Percentiles rank a stretch among this genome's conserved stretches.
Evolutionary conservation across 2,329 filamentous ascomycete species (phyloP).

Genomic region (Colletotrichum sp.): DNA sequence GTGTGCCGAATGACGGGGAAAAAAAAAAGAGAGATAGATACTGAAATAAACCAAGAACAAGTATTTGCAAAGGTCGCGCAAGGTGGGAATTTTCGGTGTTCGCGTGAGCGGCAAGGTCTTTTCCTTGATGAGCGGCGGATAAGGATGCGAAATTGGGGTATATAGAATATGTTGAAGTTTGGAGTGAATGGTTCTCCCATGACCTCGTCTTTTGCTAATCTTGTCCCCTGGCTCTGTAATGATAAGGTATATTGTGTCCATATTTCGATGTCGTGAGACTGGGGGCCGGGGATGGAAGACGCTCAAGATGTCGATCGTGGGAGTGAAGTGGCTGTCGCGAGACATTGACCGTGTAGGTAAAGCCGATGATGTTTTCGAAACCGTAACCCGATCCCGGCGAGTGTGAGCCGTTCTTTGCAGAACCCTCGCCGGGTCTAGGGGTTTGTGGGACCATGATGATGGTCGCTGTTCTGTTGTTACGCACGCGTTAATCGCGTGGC

Average conservation of each 20-base stretch:
- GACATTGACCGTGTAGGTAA: slow-evolving; percentile 16
- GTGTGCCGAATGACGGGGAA: not conserved
- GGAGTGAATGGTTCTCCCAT: not conserved
- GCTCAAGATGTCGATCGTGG: not conserved
- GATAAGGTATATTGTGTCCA: slow-evolving; percentile 8
- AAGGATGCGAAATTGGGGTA: slow-evolving; percentile 20
- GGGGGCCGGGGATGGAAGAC: not conserved
- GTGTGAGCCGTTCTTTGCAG: slow-evolving; percentile 13
- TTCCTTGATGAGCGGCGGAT: slow-evolving; percentile 20
- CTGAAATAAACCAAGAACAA: not conserved
- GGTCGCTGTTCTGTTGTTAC: slow-evolving; percentile 3
- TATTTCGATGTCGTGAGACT: slow-evolving; percentile 7
- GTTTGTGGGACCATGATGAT: slow-evolving; percentile 4
- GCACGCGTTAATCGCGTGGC: not conserved
- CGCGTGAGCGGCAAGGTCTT: slow-evolving; percentile 35
- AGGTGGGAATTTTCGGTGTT: slow-evolving; percentile 21
- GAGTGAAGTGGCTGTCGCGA: slow-evolving; percentile 11
- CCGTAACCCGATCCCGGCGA: slow-evolving; percentile 11
- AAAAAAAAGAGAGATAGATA: not conserved
- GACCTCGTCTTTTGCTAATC: not conserved
- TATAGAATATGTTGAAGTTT: slow-evolving; percentile 9
- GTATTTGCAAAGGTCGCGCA: not conserved
- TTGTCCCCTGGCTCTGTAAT: not conserved
- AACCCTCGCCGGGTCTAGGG: slow-evolving; percentile 18
- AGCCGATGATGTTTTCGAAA: not conserved